A percentile compares a stretch with the other conserved stretches of the same genome.
These are phyloP conservation scores for Fusarium verrucosum DNA, from an alignment of 2,329 filamentous ascomycete genomes.

Conservation along the genomic window DNA sequence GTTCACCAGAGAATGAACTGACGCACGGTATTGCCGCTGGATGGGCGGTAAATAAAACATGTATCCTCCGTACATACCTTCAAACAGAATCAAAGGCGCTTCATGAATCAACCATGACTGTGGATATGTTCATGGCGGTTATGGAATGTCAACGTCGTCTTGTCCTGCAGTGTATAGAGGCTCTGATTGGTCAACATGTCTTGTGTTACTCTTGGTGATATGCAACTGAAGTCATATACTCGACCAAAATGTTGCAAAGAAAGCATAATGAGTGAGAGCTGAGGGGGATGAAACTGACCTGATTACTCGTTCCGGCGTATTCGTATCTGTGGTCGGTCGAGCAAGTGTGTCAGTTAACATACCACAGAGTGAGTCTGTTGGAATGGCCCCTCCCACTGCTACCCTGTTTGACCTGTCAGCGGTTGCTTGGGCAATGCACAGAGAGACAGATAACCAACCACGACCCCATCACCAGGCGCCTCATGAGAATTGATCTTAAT, in stretches of 20 bases:
- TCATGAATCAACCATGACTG: not conserved
- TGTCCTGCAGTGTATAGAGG: not conserved
- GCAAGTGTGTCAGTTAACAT: not conserved
- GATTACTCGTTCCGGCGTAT: not conserved
- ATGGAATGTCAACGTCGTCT: not conserved
- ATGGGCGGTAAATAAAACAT: not conserved
- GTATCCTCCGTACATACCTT: too few relatives aligned
- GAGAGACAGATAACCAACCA: conserved; percentile 14
- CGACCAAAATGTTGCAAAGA: not conserved
- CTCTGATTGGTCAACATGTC: conserved; percentile 19
- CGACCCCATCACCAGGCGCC: conserved; percentile 21
- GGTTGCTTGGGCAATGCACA: conserved; percentile 44
- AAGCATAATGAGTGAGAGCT: not conserved
- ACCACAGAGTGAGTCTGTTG: not conserved
- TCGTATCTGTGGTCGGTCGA: not conserved
- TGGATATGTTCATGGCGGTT: not conserved
- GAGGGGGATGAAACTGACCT: not conserved
- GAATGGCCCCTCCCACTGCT: conserved; percentile 22
- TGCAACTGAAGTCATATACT: conserved; percentile 16
- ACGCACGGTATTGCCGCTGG: not conserved
- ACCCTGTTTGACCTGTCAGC: conserved; percentile 15
- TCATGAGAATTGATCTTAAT: conserved; percentile 1
- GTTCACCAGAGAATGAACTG: not conserved
- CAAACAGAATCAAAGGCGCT: conserved; percentile 5
- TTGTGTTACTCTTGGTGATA: conserved; percentile 6